Evolutionary conservation across 208 protist species (phyloP).

Genomic region (Trypanosoma conorhini): DNA sequence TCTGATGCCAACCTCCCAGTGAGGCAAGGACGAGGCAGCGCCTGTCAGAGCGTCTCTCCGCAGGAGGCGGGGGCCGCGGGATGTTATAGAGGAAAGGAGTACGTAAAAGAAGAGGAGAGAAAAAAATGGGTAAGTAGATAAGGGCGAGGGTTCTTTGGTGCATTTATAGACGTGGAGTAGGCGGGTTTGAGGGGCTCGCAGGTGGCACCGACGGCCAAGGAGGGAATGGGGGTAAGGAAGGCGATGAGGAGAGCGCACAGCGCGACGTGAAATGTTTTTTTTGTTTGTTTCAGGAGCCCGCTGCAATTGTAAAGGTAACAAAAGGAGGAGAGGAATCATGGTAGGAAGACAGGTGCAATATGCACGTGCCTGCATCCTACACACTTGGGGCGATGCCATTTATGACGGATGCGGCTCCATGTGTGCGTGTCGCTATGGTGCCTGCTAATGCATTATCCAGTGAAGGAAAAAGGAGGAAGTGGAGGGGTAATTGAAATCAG

Average conservation of each 20-base stretch:
- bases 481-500: background rate
- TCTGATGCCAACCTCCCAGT: slow-evolving; percentile 64
- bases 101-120: background rate
- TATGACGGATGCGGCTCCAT: no score
- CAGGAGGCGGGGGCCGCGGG: background rate
- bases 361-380: no score
- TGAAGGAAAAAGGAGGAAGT: background rate
- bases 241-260: background rate
- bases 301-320: background rate
- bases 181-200: no score
- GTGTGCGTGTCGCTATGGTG: no score
- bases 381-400: no score
- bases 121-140: background rate
- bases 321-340: background rate
- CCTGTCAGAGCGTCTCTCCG: background rate
- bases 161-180: background rate
- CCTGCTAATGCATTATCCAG: no score
- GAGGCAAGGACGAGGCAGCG: background rate
- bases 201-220: background rate
- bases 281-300: background rate
- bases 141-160: background rate
- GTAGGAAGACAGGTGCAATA: background rate
- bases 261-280: background rate
- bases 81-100: background rate
- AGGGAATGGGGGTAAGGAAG: background rate